Percentiles rank a stretch among this genome's conserved stretches.
phyloP scores from a whole-genome alignment of 768 basidiomycete genomes.

The Clavulina sp. region DNA sequence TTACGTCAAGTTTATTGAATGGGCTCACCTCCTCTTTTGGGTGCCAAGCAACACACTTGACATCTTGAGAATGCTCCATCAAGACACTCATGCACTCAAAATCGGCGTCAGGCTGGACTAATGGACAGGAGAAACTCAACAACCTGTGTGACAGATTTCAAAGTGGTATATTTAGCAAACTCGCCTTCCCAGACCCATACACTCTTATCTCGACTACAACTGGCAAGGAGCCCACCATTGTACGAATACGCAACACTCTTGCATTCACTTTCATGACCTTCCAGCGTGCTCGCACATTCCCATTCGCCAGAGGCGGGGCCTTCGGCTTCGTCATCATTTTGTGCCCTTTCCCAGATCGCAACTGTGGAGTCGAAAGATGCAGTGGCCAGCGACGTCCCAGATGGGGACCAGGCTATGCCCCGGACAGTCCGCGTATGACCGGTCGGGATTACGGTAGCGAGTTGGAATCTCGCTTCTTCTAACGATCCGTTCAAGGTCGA shows the following conservation, averaged over 20 bases:
- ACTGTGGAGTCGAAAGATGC: constrained; percentile 90
- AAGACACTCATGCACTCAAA: constrained; percentile 90
- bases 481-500: constrained; percentile 14
- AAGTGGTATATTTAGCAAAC: constrained; percentile 7
- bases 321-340: constrained; percentile 45
- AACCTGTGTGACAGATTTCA: not conserved
- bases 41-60: constrained; percentile 91
- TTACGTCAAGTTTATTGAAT: not conserved
- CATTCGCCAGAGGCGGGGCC: constrained; percentile 58
- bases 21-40: constrained; percentile 71
- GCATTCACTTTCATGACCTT: constrained; percentile 93
- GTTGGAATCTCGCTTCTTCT: constrained; percentile 27
- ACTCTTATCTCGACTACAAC: constrained; percentile 89
- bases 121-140: not conserved
- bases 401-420: constrained; percentile 73
- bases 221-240: constrained; percentile 70
- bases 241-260: constrained; percentile 75
- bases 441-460: constrained; percentile 52
- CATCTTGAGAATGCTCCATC: constrained; percentile 95
- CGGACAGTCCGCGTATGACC: constrained; percentile 82
- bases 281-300: constrained; percentile 75
- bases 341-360: constrained; percentile 72
- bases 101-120: constrained; percentile 80
- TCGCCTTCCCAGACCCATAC: constrained; percentile 99
- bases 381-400: constrained; percentile 70